A percentile compares a stretch with the other conserved stretches of the same genome.
These are phyloP conservation scores for Tuber calosporum DNA, from an alignment of 495 filamentous ascomycete genomes.

Conservation along the genomic window DNA sequence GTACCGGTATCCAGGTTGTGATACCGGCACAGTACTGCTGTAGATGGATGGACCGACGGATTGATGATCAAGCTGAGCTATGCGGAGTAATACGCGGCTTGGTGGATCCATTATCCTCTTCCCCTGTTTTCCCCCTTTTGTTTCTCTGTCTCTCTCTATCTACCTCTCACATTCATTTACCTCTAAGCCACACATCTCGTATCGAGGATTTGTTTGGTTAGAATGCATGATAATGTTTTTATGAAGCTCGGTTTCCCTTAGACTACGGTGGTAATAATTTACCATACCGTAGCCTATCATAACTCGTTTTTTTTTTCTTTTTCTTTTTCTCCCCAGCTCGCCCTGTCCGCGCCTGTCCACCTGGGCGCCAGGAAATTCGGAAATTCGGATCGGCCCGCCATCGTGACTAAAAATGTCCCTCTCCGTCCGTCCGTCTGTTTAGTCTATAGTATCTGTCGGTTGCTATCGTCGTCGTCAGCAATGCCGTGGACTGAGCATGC, in stretches of 20 bases:
- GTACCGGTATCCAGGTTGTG: not conserved
- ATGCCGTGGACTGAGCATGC: not conserved
- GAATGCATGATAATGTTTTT: not conserved
- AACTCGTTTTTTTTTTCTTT: not conserved
- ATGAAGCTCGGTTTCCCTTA: not conserved
- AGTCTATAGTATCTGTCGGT: not conserved
- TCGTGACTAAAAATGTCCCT: not conserved
- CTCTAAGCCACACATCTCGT: not conserved
- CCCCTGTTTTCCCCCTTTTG: not conserved
- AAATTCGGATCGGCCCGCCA: slow-evolving; percentile 2
- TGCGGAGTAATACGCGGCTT: no score
- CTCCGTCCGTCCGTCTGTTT: not conserved
- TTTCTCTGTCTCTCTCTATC: not conserved
- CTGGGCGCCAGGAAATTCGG: not conserved
- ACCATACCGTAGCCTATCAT: not conserved
- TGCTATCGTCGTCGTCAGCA: not conserved
- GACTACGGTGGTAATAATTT: not conserved
- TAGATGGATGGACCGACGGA: not conserved
- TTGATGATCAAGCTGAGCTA: not conserved
- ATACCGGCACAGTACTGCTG: not conserved
- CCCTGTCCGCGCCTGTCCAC: not conserved
- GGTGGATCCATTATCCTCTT: not conserved
- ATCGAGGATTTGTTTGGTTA: not conserved
- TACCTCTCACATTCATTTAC: not conserved
- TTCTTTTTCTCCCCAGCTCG: not conserved